Percentiles rank a stretch among this genome's conserved stretches.
Conservation (phyloP, 1,284 basidiomycete species). For the Cryptococcus hybrid region DNA sequence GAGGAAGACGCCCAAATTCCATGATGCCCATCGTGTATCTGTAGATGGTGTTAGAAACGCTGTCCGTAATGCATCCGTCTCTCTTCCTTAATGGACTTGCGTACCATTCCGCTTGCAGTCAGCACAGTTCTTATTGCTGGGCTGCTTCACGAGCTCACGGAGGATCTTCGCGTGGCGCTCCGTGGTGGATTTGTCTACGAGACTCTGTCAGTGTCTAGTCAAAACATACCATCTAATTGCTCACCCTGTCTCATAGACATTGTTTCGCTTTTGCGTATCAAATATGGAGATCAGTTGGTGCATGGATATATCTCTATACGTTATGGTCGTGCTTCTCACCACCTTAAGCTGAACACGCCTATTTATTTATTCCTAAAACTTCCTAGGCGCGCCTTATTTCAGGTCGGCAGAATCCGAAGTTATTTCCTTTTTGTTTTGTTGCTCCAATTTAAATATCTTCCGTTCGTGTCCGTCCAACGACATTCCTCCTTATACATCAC, state of each 20-base stretch:
- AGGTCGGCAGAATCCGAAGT: not conserved
- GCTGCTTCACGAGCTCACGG: slow-evolving; percentile 77
- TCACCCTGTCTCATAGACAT: not conserved
- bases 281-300: too few relatives aligned
- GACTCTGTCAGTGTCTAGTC: not conserved
- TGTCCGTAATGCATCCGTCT: not conserved
- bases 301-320: too few relatives aligned
- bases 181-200: slow-evolving; percentile 73
- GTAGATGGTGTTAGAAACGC: not conserved
- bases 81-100: slow-evolving; percentile 17
- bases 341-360: too few relatives aligned
- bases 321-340: too few relatives aligned
- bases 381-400: not conserved
- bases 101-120: slow-evolving; percentile 91
- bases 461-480: not conserved
- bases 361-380: too few relatives aligned
- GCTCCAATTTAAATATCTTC: not conserved
- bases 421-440: not conserved
- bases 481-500: not conserved
- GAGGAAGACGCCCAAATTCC: slow-evolving; percentile 94
- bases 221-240: slow-evolving; percentile 63
- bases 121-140: slow-evolving; percentile 91
- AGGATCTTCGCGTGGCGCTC: slow-evolving; percentile 73
- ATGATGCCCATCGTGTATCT: slow-evolving; percentile 98
- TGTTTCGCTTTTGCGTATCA: not conserved